phyloP scores from a whole-genome alignment of 495 filamentous ascomycete species.

The Lasiosphaeria ovina region DNA sequence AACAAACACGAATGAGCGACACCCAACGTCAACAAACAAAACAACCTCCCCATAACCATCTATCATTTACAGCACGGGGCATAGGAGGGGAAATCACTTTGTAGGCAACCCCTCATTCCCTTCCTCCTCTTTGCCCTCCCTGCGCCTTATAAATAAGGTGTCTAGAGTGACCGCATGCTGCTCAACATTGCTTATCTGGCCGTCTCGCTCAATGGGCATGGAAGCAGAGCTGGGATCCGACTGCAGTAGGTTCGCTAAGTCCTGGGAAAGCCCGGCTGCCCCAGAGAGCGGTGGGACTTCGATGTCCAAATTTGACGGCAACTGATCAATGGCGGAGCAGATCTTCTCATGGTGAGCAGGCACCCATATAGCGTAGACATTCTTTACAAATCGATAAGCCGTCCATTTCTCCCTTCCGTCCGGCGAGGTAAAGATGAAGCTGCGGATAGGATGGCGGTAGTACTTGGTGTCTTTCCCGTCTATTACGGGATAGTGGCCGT shows the following conservation, averaged over 20 bases:
- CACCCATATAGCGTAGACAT: conserved; percentile 43
- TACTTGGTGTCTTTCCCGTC: conserved; percentile 14
- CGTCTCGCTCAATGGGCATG: not conserved
- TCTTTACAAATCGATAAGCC: conserved; percentile 26
- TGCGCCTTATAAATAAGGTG: conserved; percentile 1
- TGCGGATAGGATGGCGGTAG: conserved; percentile 7
- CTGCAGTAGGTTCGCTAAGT: not conserved
- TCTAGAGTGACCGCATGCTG: conserved; percentile 1
- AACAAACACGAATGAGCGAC: too few relatives aligned
- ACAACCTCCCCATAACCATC: too few relatives aligned
- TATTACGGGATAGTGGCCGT: conserved; percentile 32
- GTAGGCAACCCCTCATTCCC: too few relatives aligned
- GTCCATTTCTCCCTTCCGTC: conserved; percentile 21
- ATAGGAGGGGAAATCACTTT: too few relatives aligned
- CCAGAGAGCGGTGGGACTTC: conserved; percentile 4
- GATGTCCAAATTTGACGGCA: conserved; percentile 33
- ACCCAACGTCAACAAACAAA: too few relatives aligned
- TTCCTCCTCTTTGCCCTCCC: conserved; percentile 1
- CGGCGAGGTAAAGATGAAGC: not conserved
- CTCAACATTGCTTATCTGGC: not conserved
- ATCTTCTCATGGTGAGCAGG: conserved; percentile 39
- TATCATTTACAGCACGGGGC: too few relatives aligned
- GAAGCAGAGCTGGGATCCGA: conserved; percentile 2
- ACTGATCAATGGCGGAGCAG: conserved; percentile 40
- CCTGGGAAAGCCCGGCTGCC: not conserved